Evolutionary conservation across 768 basidiomycete genomes (phyloP), one percentile per base, ranked within the genome.

Genomic region (Hygrophoropsis aurantiaca): DNA sequence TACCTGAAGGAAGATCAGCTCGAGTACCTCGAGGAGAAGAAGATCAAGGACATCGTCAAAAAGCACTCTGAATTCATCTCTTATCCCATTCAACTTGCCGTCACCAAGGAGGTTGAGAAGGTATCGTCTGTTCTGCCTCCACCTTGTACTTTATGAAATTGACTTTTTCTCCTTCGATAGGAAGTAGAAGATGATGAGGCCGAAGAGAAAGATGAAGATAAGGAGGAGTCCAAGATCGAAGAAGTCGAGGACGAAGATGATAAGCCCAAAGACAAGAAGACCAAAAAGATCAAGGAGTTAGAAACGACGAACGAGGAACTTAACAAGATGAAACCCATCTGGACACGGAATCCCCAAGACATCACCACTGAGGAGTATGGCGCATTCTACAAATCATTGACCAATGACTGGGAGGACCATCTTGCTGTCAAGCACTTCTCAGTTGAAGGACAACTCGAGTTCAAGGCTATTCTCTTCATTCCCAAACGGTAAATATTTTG

Each of bases 41-140:
- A 85, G 71, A 90, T 98, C 81, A 95, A 94, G 81, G 97, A 98
- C 58, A 91, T 95, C 58, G 95, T 99, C 68, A 98, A 99, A 83
- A 98, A 98, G 80, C 95, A 99, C 81, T 98, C 95, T 62, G 95
- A 99, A 75, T 98, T 98, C 79, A 99, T 98, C 73, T 97, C 94
- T 24, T 98, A 98, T 77, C 97, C 97, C 55, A 99, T 98, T 65
- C 94, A 98, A 67, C 83, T 99, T 54, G 92, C 92, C 41, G 94
- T 97, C 50, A 92, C 91, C 64, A 99, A 99, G 83, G 97, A 98
- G 77, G 90, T 94, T 43, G 97, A 99, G 79, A 97, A 94, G 89
- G 95, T 92, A 51, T 16, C 80, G 67, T 19, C 41, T 19, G 33
- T 53, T 16, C 38, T 16, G 42, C 0, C 33, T 4, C n/a, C 1